These are phyloP conservation scores for Bruguiera parviflora DNA, from an alignment of 345 rosid species.

Conservation along the genomic window DNA sequence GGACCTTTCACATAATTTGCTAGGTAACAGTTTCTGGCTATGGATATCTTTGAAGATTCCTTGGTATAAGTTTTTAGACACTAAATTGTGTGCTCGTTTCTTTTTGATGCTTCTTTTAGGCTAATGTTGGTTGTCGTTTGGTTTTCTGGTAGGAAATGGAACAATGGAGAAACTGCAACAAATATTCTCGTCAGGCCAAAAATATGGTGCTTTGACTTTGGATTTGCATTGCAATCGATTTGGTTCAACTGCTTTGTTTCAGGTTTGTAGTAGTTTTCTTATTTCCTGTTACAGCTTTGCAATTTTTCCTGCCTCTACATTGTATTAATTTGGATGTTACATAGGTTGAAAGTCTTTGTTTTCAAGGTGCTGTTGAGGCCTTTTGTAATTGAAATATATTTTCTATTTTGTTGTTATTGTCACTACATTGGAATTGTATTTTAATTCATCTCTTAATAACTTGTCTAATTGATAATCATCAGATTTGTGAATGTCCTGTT, in stretches of 20 bases:
- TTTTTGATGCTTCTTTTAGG: conserved; percentile 1
- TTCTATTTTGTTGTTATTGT: too few species aligned
- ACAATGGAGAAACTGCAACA: conserved; percentile 88
- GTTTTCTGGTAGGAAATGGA: conserved; percentile 69
- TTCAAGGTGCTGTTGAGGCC: neutral
- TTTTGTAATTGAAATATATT: neutral
- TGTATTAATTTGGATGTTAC: neutral
- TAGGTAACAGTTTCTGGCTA: conserved; percentile 50
- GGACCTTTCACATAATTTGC: conserved; percentile 82
- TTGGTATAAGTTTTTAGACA: neutral
- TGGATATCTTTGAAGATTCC: neutral
- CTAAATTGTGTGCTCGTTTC: neutral
- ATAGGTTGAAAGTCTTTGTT: neutral
- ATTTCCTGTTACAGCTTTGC: neutral
- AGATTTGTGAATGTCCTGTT: conserved; percentile 94
- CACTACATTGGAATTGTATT: neutral
- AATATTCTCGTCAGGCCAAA: conserved; percentile 63
- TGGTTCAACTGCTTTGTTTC: conserved; percentile 91
- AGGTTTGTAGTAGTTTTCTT: conserved; percentile 41
- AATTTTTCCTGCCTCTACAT: neutral
- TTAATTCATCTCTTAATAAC: conserved; percentile 15
- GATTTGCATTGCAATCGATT: conserved; percentile 95
- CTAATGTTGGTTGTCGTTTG: conserved; percentile 19
- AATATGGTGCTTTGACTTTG: conserved; percentile 74
- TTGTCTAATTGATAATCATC: conserved; percentile 20